Percentiles rank a stretch among this genome's conserved stretches.
Conservation (phyloP, 108 stramenopile species). For the Stephanodiscus triporus region DNA sequence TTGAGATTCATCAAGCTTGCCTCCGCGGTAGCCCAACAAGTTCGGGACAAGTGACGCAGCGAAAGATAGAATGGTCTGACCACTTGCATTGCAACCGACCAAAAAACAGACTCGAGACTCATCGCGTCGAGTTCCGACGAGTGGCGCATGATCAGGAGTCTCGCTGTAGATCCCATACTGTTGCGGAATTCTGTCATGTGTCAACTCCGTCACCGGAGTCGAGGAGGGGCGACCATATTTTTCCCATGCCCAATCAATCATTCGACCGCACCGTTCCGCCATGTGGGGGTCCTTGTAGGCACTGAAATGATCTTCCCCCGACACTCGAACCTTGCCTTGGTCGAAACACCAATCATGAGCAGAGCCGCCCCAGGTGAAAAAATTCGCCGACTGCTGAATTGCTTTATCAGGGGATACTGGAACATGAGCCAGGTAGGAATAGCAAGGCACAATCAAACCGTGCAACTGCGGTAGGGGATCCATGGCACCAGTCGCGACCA, state of each 20-base stretch:
- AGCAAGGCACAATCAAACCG: constrained; percentile 43
- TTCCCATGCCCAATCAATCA: constrained; percentile 39
- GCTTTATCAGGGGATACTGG: constrained; percentile 2
- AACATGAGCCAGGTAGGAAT: constrained; percentile 55
- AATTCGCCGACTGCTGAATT: constrained; percentile 37
- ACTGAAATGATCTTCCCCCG: constrained; percentile 55
- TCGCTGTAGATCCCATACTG: constrained; percentile 54
- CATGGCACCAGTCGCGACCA: constrained; percentile 49
- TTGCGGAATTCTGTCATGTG: constrained; percentile 24
- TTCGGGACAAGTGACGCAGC: constrained; percentile 42
- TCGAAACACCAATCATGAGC: constrained; percentile 54
- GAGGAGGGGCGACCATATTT: constrained; percentile 15
- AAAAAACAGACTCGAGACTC: constrained; percentile 39
- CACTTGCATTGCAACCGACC: constrained; percentile 55
- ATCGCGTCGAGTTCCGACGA: constrained; percentile 20
- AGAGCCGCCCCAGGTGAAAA: constrained; percentile 52
- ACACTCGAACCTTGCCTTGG: constrained; percentile 34
- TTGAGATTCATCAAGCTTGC: constrained; percentile 29
- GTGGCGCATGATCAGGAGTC: constrained; percentile 46
- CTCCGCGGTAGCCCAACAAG: constrained; percentile 24
- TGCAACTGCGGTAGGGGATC: constrained; percentile 22
- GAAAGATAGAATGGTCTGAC: constrained; percentile 50
- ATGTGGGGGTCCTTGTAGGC: constrained; percentile 39
- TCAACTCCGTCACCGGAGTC: constrained; percentile 11
- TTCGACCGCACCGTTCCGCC: constrained; percentile 33